A percentile compares a stretch with the other conserved stretches of the same genome.
Evolutionary conservation across 306 rosid species (phyloP).

Genomic region (Fagus crenata): DNA sequence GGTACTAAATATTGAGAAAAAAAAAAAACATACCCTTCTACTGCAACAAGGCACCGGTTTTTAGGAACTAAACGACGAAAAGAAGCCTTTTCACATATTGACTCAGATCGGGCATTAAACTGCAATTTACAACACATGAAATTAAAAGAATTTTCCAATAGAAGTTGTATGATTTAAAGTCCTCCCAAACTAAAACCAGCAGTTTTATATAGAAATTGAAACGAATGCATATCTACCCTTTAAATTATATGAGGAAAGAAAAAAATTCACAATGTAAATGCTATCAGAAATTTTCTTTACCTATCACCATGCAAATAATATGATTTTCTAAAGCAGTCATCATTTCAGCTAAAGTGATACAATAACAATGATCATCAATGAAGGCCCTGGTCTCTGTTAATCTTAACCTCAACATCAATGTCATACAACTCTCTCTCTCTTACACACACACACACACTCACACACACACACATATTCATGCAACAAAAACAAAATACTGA

Average conservation of each 20-base stretch:
- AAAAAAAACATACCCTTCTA: constrained; percentile 42
- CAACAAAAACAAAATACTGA: not conserved
- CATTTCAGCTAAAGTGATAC: not conserved
- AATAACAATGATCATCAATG: not conserved
- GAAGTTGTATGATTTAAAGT: not conserved
- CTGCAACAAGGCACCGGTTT: constrained; percentile 48
- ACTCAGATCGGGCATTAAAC: constrained; percentile 62
- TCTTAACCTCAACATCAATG: not conserved
- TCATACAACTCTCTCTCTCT: not conserved
- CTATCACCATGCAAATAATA: not conserved
- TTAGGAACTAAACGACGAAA: constrained; percentile 50
- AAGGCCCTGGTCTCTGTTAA: not conserved
- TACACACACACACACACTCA: too few species aligned
- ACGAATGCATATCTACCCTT: not conserved
- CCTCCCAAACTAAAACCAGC: not conserved
- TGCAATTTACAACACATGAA: constrained; percentile 15
- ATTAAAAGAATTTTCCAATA: not conserved
- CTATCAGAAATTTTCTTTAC: not conserved
- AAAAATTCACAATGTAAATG: not conserved
- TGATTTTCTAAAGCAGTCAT: not conserved
- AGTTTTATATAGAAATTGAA: not conserved
- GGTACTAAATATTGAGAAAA: not conserved
- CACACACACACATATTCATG: too few species aligned
- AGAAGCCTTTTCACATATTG: constrained; percentile 48
- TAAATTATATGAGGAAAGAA: too few species aligned